These are phyloP conservation scores for Lasiodiplodia sp. DNA, from an alignment of 2,329 filamentous ascomycete genomes.

Conservation along the genomic window DNA sequence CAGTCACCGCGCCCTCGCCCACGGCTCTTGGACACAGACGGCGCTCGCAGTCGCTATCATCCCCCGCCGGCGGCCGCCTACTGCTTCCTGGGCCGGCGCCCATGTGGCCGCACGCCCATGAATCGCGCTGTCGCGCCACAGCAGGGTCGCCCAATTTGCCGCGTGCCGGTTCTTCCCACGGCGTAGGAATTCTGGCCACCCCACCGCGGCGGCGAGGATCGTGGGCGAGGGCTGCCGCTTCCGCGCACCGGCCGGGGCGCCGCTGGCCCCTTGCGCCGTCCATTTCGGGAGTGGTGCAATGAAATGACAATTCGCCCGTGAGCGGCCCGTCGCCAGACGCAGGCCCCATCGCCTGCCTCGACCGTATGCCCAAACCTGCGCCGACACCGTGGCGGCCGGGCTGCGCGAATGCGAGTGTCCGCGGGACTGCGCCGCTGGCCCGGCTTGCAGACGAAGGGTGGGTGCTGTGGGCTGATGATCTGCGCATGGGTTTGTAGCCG, in stretches of 20 bases:
- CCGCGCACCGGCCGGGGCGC: background rate
- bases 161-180: slow-evolving; percentile 5
- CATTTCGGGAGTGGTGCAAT: slow-evolving; percentile 14
- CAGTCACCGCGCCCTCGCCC: background rate
- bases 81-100: background rate
- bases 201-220: slow-evolving; percentile 11
- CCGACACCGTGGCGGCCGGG: background rate
- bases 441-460: background rate
- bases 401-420: slow-evolving; percentile 3
- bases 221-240: slow-evolving; percentile 6
- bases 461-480: slow-evolving; percentile 4
- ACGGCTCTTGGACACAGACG: slow-evolving; percentile 1
- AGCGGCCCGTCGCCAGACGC: slow-evolving; percentile 6
- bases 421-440: background rate
- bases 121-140: slow-evolving; percentile 9
- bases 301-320: slow-evolving; percentile 16
- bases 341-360: slow-evolving; percentile 11
- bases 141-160: slow-evolving; percentile 11
- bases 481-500: background rate
- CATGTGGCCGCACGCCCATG: slow-evolving; percentile 17
- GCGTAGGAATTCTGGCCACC: slow-evolving; percentile 12
- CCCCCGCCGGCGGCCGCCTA: background rate
- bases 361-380: slow-evolving; percentile 2
- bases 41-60: background rate
- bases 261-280: background rate